Evolutionary conservation across 352 stramenopile species (phyloP), one percentile per base, ranked within the genome.

Genomic region (Phytophthora hybrid): DNA sequence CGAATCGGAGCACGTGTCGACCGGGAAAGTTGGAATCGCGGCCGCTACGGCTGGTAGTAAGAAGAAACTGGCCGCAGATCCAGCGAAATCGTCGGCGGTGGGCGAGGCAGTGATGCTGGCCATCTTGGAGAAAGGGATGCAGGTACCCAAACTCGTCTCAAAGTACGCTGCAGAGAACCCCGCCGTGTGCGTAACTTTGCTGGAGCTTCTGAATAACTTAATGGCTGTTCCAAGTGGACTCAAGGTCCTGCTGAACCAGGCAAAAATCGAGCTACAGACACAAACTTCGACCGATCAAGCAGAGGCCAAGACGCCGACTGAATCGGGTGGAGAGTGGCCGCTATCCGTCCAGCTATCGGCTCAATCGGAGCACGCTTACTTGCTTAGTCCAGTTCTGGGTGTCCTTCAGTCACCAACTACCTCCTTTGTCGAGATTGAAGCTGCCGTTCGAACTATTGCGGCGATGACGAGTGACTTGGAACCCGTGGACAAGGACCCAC

Each of bases 361-460:
- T 49, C 58, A 31, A 59, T 79, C 61, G 44, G 78, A 83, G 46
- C 70, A 85, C 41, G 53, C 67, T 0, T 19, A 54, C 4, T 55
- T 90, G 1, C 57, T 90, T 0, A n/a, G 67, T 3, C 82, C 82
- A 0, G 55, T 90, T 19, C 41, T 88, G 18, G 69, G 62, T 1
- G 78, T 90, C 0, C 77, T 90, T 10, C 71, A 83, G 56, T 74
- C 72, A 10, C 60, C 67, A 0, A 29, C 66, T 13, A 85, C 82
- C 7, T 83, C 73, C 4, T 88, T 90, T 49, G 74, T 60, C 9
- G 76, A 90, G 65, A 74, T 90, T 39, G 71, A 88, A 71, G 82
- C 82, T 54, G 80, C 80, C 14, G 47, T 88, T 11, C 63, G 51
- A 16, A 76, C 73, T 0, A 60, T 88, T 2, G 31, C 59, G 6